A percentile compares a stretch with the other conserved stretches of the same genome.
These are phyloP conservation scores for Nicotiana tomentosiformis DNA, from an alignment of 257 asterid species.

Conservation along the genomic window DNA sequence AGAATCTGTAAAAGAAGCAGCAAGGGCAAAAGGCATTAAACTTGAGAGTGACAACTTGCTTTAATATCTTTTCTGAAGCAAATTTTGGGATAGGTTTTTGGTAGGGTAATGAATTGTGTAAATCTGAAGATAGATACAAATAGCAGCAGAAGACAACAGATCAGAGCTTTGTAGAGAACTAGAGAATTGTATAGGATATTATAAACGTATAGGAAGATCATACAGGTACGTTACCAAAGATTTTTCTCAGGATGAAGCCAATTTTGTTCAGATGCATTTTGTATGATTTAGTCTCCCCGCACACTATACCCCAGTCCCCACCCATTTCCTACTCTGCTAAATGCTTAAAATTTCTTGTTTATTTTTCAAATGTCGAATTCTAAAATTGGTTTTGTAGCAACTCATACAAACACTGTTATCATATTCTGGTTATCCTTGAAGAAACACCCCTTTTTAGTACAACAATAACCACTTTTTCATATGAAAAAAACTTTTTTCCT, in stretches of 20 bases:
- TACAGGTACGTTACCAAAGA: background rate
- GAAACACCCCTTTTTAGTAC: background rate
- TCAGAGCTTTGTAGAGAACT: background rate
- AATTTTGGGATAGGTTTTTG: background rate
- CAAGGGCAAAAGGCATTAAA: conserved; percentile 31
- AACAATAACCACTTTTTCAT: background rate
- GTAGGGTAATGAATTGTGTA: conserved; percentile 3
- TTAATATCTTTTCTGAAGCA: background rate
- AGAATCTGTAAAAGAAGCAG: conserved; percentile 24
- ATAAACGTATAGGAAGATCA: background rate
- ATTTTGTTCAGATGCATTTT: background rate
- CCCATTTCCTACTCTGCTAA: background rate
- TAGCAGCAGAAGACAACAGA: background rate
- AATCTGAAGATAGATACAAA: background rate
- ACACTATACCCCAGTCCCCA: no score
- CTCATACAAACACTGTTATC: no score
- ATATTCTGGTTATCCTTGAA: background rate
- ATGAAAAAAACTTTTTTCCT: background rate
- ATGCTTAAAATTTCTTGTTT: background rate
- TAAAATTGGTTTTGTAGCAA: background rate
- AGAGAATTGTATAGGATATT: background rate
- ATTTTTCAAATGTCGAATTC: background rate
- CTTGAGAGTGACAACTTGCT: conserved; percentile 8
- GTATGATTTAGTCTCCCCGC: background rate
- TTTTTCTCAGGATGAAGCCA: background rate